Evolutionary conservation across 257 asterid genomes (phyloP), one percentile per base, ranked within the genome.

Genomic region (Fraxinus cuspidata): DNA sequence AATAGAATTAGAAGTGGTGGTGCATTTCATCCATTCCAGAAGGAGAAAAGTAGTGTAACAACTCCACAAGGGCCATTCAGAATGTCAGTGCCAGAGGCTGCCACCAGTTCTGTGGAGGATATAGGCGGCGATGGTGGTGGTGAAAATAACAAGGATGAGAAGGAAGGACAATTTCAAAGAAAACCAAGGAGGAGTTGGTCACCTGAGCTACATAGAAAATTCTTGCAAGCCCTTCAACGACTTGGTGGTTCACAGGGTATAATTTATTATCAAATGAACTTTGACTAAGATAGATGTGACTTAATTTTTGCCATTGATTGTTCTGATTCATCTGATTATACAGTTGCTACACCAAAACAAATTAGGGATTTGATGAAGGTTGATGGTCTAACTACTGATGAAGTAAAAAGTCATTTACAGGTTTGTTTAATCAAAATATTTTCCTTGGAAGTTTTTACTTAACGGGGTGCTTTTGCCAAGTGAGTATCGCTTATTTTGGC

Each of bases 331-430:
- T 38, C 44, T 77, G 66, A 70, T 77, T 77, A 2, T 78, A 79
- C 82, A 88, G 94, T 72, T 40, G 94, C 92, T 42, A 90, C 94
- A 13, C 94, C 94, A 0, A 90, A 90, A 74, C 92, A 90, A 82
- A 90, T 90, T 76, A 85, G 92, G 84, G 92, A 88, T 69, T 67
- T 90, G 75, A 90, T 90, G 94, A 85, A 86, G 85, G 91, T 90
- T 56, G 92, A 90, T 88, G 94, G 94, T 31, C 90, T 90, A 40
- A 88, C 94, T 34, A 90, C 86, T 77, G 92, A 90, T 70, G 94
- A 90, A 76, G 94, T 90, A 71, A 90, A 90, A 74, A 90, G 94
- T 77, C 94, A 90, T 85, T 84, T 90, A 58, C 94, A 90, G 94
- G 94, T 90, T 73, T 32, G 83, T 85, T 7, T 40, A 9, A 9